Percentiles rank a stretch among this genome's conserved stretches.
phyloP scores from a whole-genome alignment of 2,329 filamentous ascomycete species.

The Talaromyces funiculosus region DNA sequence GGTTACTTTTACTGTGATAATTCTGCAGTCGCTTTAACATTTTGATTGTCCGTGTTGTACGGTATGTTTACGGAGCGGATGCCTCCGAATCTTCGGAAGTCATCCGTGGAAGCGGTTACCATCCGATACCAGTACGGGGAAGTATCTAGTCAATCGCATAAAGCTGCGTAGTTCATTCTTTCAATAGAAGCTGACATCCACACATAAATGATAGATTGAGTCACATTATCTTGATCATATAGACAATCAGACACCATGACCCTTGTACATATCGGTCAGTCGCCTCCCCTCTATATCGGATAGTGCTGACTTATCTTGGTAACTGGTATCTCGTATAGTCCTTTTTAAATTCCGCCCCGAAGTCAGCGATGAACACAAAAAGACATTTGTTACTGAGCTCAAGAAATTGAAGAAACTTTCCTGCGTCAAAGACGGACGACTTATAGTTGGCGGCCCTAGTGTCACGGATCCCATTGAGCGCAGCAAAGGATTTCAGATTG shows the following conservation, averaged over 20 bases:
- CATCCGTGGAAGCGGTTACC: not conserved
- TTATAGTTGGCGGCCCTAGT: slow-evolving; percentile 50
- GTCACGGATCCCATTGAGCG: slow-evolving; percentile 48
- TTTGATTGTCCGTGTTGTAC: not conserved
- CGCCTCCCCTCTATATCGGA: not conserved
- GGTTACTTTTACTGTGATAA: not conserved
- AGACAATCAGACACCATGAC: not conserved
- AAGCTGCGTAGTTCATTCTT: not conserved
- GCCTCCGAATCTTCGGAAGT: not conserved
- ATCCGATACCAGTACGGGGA: not conserved
- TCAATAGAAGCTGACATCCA: not conserved
- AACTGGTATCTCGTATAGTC: slow-evolving; percentile 29
- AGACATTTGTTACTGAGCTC: slow-evolving; percentile 44
- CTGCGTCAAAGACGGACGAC: slow-evolving; percentile 45
- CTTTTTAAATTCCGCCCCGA: slow-evolving; percentile 47
- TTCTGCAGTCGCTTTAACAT: not conserved
- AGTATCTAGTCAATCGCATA: not conserved
- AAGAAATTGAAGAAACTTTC: slow-evolving; percentile 46
- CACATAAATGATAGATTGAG: not conserved
- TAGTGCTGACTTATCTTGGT: not conserved
- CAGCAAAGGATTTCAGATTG: slow-evolving; percentile 51
- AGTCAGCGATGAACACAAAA: slow-evolving; percentile 39
- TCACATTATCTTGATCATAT: not conserved
- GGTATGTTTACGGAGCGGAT: not conserved
- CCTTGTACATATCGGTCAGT: slow-evolving; percentile 8